Base-by-base conservation (phyloP, 2,329 filamentous ascomycete species). In the Mollisiaceae sp. region DNA sequence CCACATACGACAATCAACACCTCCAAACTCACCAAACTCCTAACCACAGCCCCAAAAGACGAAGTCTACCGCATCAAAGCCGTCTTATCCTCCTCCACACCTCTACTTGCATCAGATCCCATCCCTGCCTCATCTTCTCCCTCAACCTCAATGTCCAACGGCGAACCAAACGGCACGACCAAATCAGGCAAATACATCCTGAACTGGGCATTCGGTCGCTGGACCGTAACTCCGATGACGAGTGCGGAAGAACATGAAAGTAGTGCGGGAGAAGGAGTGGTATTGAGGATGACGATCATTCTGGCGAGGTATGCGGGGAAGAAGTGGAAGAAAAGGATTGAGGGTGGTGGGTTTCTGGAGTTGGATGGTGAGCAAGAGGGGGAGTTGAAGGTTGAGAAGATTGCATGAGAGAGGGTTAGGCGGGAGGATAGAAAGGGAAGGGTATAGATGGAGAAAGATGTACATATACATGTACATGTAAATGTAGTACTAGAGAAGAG, bases 121-220 rank as follows among this genome's bases (percentile, higher is more conserved):
- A 75, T 76, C 5, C 74, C 73, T 8, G 70, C 77, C 4, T 20
- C 43, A 3, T n/a, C 43, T 18, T 8, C 47, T 24, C 9, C 24
- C 20, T n/a, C 43, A 22, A n/a, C 15, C 43, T 47, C 43, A 18
- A 18, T 12, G 8, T 47, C 43, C n/a, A 18, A 18, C 43, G 43
- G 2, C 3, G n/a, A 20, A 47, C 3, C 8, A 14, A 24, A 73
- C 74, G 57, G 54, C 69, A 24, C 67, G 27, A 32, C 64, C 8
- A 78, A 77, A 1, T 74, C 77, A 22, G 77, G 78, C 18, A 83
- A 91, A 63, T 97, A 95, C 76, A 97, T 99, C 54, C 85, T 99
- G 66, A 99, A 99, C 77, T 99, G 95, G 95, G 95, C 95, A 0
- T 99, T 99, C 79, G 93, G 93, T 0, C 86, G 95, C 36, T 99